Conservation (phyloP, 1,139 yeast species). For the Arxiozyma slooffiae region DNA sequence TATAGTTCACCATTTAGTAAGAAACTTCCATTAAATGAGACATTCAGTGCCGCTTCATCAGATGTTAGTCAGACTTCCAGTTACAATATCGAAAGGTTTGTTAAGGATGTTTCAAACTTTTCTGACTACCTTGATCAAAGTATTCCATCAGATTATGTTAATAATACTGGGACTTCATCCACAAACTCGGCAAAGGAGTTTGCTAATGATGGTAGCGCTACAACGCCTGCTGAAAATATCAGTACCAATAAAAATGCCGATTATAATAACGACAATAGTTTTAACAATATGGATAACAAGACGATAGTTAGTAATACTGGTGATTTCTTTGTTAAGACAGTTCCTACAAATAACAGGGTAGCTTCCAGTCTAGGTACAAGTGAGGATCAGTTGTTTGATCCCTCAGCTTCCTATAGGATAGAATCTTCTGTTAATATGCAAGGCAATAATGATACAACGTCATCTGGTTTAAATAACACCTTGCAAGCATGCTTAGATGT, state of each 20-base stretch:
- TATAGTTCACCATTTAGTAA: conserved; percentile 1
- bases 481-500: not conserved
- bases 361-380: conserved; percentile 4
- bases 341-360: not conserved
- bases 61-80: not conserved
- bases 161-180: not conserved
- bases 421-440: not conserved
- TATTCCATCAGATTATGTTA: not conserved
- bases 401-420: not conserved
- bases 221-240: not conserved
- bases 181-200: not conserved
- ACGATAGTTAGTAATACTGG: not conserved
- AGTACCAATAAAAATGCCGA: not conserved
- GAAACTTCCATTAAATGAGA: not conserved
- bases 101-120: conserved; percentile 2
- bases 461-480: not conserved
- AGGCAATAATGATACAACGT: not conserved
- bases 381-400: conserved; percentile 3
- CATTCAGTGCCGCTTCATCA: not conserved
- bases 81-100: conserved; percentile 5
- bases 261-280: not conserved
- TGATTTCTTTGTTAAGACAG: conserved; percentile 4
- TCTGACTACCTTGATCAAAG: not conserved
- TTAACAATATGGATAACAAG: not conserved
- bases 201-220: not conserved